Conservation (phyloP, 257 asterid genomes). For the Lavandula angustifolia region DNA sequence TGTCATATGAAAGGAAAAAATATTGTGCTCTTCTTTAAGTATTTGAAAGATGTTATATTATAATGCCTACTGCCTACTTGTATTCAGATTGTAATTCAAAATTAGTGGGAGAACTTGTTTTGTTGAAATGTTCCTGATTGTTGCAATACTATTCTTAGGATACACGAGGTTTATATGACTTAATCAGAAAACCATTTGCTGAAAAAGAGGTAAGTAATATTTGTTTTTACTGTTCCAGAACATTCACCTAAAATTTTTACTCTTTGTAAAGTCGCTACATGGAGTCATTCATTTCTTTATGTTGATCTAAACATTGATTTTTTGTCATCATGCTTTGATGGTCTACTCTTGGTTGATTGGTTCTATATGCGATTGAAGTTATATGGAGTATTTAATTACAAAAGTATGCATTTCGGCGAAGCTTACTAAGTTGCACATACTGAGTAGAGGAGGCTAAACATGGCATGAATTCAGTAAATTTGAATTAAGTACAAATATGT, state of each 20-base stretch:
- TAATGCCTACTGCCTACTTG: constrained; percentile 26
- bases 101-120: constrained; percentile 23
- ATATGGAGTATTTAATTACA: too few species aligned
- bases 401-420: too few species aligned
- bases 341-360: neutral
- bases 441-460: neutral
- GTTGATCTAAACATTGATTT: neutral
- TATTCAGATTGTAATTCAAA: constrained; percentile 36
- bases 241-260: neutral
- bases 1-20: neutral
- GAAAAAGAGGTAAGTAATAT: constrained; percentile 61
- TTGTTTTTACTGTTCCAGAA: neutral
- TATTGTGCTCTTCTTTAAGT: neutral
- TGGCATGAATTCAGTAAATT: neutral
- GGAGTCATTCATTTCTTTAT: neutral
- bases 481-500: neutral
- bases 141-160: constrained; percentile 66
- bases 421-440: too few species aligned
- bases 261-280: neutral
- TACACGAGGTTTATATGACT: constrained; percentile 63
- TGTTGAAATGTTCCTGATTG: constrained; percentile 29
- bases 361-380: neutral
- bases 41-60: constrained; percentile 4
- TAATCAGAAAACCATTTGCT: constrained; percentile 66
- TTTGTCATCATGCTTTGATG: constrained; percentile 15